phyloP scores from a whole-genome alignment of 2,329 filamentous ascomycete genomes.

The Colletotrichum sp. region DNA sequence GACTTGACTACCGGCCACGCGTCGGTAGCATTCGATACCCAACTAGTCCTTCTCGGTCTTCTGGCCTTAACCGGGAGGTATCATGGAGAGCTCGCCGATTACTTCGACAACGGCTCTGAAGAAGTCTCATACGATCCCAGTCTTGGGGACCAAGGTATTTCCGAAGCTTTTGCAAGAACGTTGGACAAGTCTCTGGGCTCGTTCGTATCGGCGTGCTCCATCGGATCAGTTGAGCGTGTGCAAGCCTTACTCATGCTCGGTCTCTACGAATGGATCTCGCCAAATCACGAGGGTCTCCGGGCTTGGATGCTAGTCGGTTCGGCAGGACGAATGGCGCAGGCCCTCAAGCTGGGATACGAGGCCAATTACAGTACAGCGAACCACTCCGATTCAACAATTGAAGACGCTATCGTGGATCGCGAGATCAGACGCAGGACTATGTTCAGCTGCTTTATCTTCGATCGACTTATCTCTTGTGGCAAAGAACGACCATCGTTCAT shows the following conservation, averaged over 20 bases:
- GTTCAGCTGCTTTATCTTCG: slow-evolving; percentile 76
- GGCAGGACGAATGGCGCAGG: slow-evolving; percentile 67
- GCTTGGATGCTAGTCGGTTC: slow-evolving; percentile 71
- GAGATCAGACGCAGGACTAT: slow-evolving; percentile 73
- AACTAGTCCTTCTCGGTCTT: slow-evolving; percentile 68
- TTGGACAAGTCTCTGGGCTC: slow-evolving; percentile 56
- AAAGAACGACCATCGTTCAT: slow-evolving; percentile 66
- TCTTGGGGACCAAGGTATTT: slow-evolving; percentile 42
- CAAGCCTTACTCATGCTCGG: slow-evolving; percentile 75
- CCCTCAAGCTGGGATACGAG: slow-evolving; percentile 64
- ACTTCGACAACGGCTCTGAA: not conserved
- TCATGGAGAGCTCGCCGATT: slow-evolving; percentile 48
- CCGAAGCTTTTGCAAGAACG: slow-evolving; percentile 67
- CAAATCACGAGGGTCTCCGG: slow-evolving; percentile 55
- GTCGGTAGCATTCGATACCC: slow-evolving; percentile 32
- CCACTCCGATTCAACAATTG: slow-evolving; percentile 4
- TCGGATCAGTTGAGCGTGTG: slow-evolving; percentile 64
- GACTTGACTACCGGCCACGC: not conserved
- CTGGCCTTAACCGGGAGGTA: slow-evolving; percentile 73
- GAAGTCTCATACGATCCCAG: slow-evolving; percentile 25
- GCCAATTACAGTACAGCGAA: slow-evolving; percentile 35
- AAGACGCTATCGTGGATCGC: slow-evolving; percentile 36
- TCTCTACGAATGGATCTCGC: slow-evolving; percentile 73
- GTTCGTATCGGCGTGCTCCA: slow-evolving; percentile 49
- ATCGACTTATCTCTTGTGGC: slow-evolving; percentile 72